Evolutionary conservation across 768 basidiomycete genomes (phyloP).

Genomic region (Amanita rubescens): DNA sequence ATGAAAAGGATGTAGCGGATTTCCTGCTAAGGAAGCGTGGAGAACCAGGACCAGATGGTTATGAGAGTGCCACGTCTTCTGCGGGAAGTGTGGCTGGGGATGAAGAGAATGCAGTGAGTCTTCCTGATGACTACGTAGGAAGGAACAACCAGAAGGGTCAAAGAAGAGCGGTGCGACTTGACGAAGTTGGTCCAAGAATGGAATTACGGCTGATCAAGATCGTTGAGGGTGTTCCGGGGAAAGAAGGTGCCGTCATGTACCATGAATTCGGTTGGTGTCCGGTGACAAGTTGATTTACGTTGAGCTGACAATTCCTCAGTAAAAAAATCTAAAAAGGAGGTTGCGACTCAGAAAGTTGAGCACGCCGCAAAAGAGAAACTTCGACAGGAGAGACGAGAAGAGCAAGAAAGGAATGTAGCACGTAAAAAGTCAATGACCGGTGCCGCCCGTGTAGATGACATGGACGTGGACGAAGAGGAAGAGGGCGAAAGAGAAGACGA

Average conservation of each 20-base stretch:
- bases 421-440: conserved; percentile 74
- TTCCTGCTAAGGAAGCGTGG: conserved; percentile 76
- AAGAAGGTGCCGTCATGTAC: conserved; percentile 88
- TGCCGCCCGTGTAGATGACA: conserved; percentile 12
- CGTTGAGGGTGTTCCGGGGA: conserved; percentile 88
- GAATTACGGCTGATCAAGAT: conserved; percentile 92
- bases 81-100: conserved; percentile 80
- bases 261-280: conserved; percentile 79
- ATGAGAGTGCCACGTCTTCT: conserved; percentile 77
- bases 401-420: conserved; percentile 87
- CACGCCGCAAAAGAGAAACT: conserved; percentile 74
- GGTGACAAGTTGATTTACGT: neutral
- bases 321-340: conserved; percentile 81
- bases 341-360: conserved; percentile 55
- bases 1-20: conserved; percentile 92
- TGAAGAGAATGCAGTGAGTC: conserved; percentile 72
- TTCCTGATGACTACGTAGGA: conserved; percentile 93
- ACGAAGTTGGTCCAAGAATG: conserved; percentile 94
- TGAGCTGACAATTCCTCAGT: conserved; percentile 38
- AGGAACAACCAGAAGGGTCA: conserved; percentile 90
- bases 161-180: conserved; percentile 82
- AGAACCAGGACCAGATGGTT: conserved; percentile 56
- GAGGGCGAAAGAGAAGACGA: conserved; percentile 28
- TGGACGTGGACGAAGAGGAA: conserved; percentile 23
- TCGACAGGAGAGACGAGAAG: conserved; percentile 70